A percentile compares a stretch with the other conserved stretches of the same genome.
Evolutionary conservation across 306 rosid genomes (phyloP).

Genomic region (Vigna radiata): DNA sequence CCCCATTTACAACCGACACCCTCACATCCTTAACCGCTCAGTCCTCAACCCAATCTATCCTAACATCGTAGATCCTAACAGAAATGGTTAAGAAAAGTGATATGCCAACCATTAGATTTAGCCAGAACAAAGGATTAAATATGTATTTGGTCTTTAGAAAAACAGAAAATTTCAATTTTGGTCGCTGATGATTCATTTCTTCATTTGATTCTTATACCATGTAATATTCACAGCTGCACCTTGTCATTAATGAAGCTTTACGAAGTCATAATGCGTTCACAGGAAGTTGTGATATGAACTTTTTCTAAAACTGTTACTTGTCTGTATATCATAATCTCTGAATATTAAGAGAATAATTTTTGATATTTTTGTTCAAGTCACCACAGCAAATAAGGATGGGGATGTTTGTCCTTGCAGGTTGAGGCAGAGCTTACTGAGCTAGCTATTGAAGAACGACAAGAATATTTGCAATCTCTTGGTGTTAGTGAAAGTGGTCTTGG

Average conservation of each 20-base stretch:
- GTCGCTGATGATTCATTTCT: not conserved
- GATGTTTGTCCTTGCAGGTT: conserved; percentile 66
- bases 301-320: conserved; percentile 30
- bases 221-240: not conserved
- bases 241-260: not conserved
- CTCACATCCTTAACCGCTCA: too few relatives aligned
- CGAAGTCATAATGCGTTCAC: not conserved
- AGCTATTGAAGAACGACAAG: conserved; percentile 81
- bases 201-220: not conserved
- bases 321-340: conserved; percentile 27
- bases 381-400: conserved; percentile 18
- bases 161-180: not conserved
- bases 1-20: too few relatives aligned
- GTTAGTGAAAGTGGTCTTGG: conserved; percentile 96
- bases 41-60: too few relatives aligned
- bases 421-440: conserved; percentile 96
- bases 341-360: not conserved
- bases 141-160: not conserved
- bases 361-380: conserved; percentile 35
- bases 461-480: conserved; percentile 90
- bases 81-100: too few relatives aligned
- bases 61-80: too few relatives aligned
- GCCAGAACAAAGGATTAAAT: too few relatives aligned
- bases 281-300: conserved; percentile 1
- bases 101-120: too few relatives aligned